Conservation (phyloP, 2,329 filamentous ascomycete genomes). For the Fusarium coffeatum region DNA sequence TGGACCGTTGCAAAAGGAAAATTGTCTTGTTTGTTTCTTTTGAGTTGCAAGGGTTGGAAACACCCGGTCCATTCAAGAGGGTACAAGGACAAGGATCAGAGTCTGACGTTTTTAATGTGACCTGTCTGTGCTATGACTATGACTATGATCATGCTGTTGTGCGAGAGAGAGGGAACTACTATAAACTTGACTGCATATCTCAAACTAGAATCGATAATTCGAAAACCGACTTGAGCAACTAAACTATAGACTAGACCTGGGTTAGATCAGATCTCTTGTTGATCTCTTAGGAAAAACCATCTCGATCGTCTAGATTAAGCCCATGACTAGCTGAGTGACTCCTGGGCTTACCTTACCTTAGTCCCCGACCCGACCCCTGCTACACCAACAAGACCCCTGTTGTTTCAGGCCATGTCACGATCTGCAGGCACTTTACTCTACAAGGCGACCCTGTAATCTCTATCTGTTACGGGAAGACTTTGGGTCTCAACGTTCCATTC, state of each 20-base stretch:
- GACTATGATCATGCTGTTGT: not conserved
- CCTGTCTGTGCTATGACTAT: not conserved
- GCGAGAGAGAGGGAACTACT: not conserved
- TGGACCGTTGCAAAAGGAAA: not conserved
- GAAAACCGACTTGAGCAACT: not conserved
- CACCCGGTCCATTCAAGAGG: conserved; percentile 33
- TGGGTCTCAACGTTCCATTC: not conserved
- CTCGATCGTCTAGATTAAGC: conserved; percentile 20
- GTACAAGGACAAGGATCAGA: conserved; percentile 20
- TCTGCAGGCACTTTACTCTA: conserved; percentile 42
- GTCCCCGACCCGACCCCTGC: not conserved
- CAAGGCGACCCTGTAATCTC: conserved; percentile 41
- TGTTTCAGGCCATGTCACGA: conserved; percentile 29
- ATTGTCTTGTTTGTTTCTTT: conserved; percentile 28
- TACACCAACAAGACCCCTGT: conserved; percentile 23
- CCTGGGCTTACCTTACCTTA: not conserved
- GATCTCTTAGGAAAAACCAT: not conserved
- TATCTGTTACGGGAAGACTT: conserved; percentile 33
- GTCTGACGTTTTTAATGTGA: conserved; percentile 7
- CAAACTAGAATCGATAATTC: not conserved
- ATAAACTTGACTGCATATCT: not conserved
- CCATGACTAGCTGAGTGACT: conserved; percentile 5
- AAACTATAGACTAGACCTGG: not conserved
- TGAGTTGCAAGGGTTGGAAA: conserved; percentile 33
- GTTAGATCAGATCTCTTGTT: not conserved